Conservation (phyloP, 2,329 filamentous ascomycete genomes). For the Epichloe gansuensis region DNA sequence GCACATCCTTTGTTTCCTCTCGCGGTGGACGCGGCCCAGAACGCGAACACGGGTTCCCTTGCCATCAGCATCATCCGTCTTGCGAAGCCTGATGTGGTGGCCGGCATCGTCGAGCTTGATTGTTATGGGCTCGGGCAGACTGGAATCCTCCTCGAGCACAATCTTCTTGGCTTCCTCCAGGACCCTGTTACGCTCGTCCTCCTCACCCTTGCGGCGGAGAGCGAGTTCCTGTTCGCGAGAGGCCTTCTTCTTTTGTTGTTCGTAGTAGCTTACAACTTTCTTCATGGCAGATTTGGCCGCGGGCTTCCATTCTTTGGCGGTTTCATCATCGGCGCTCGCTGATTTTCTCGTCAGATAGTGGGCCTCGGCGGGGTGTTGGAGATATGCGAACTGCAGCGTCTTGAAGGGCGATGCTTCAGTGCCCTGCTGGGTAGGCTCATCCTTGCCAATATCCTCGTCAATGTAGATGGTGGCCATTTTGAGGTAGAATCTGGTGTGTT, state of each 20-base stretch:
- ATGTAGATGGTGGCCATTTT: constrained; percentile 31
- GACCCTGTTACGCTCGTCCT: constrained; percentile 14
- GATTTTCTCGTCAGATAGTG: constrained; percentile 32
- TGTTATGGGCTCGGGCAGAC: constrained; percentile 65
- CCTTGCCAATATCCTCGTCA: constrained; percentile 66
- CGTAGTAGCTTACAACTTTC: constrained; percentile 11
- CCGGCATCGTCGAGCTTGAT: constrained; percentile 38
- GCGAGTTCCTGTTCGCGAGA: constrained; percentile 12
- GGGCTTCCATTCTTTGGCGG: constrained; percentile 20
- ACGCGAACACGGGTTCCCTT: constrained; percentile 68
- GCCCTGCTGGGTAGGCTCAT: constrained; percentile 55
- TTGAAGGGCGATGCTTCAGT: constrained; percentile 69
- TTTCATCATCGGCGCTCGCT: constrained; percentile 34
- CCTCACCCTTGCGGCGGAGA: constrained; percentile 11
- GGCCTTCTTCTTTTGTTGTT: constrained; percentile 12
- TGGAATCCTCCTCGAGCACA: constrained; percentile 53
- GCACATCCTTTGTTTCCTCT: constrained; percentile 69
- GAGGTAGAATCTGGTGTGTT: constrained; percentile 2
- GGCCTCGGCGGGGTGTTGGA: constrained; percentile 26
- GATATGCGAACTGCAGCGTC: constrained; percentile 64
- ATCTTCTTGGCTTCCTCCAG: constrained; percentile 71
- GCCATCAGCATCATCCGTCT: constrained; percentile 28
- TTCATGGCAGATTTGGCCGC: constrained; percentile 13
- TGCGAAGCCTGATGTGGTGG: constrained; percentile 19
- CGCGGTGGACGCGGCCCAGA: constrained; percentile 68